These are phyloP conservation scores for Thielaviopsis cerberus DNA, from an alignment of 2,329 filamentous ascomycete species.

Conservation along the genomic window DNA sequence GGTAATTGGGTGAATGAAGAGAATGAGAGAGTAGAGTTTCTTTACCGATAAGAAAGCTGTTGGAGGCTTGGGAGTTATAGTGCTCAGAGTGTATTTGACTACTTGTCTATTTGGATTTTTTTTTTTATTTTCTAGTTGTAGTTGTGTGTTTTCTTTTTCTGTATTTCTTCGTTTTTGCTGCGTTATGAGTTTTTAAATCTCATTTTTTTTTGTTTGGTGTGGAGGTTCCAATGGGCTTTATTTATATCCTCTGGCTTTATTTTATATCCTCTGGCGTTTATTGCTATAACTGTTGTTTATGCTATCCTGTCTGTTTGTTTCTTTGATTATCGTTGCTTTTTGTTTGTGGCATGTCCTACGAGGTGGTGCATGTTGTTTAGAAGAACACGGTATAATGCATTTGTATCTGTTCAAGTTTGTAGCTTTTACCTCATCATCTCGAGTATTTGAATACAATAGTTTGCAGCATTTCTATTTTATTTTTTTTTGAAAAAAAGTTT, in stretches of 20 bases:
- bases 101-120: no score
- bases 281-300: background rate
- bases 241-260: background rate
- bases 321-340: background rate
- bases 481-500: no score
- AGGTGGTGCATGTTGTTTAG: no score
- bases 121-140: no score
- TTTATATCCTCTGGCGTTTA: background rate
- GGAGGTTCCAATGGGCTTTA: background rate
- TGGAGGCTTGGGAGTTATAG: no score
- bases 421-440: no score
- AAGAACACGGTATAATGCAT: no score
- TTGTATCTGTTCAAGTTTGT: no score
- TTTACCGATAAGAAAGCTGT: background rate
- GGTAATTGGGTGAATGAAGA: background rate
- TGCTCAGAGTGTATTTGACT: no score
- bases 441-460: no score
- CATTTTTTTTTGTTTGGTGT: background rate
- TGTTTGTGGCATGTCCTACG: background rate
- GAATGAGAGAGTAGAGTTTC: background rate
- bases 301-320: conserved; percentile 1
- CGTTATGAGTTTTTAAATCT: background rate
- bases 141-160: background rate
- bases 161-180: background rate
- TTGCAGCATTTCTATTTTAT: no score